Percentiles rank a stretch among this genome's conserved stretches.
Evolutionary conservation across 306 rosid genomes (phyloP).

Genomic region (Hippophae rhamnoides): DNA sequence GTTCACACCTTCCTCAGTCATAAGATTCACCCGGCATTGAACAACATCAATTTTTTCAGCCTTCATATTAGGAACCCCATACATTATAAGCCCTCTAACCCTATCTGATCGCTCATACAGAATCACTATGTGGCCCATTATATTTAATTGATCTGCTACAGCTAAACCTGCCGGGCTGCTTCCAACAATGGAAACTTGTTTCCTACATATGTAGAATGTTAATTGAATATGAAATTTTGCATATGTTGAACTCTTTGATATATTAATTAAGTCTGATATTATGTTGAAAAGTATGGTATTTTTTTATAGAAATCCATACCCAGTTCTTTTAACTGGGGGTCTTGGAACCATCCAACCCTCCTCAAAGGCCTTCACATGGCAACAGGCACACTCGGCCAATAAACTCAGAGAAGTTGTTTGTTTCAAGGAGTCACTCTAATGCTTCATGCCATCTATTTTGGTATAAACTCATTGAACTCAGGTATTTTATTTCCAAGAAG

Average conservation of each 20-base stretch:
- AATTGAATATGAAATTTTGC: background rate
- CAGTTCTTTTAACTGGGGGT: constrained; percentile 71
- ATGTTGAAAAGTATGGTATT: too few species aligned
- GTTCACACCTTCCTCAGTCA: constrained; percentile 74
- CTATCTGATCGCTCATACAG: too few species aligned
- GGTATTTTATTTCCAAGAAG: constrained; percentile 98
- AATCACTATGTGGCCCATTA: too few species aligned
- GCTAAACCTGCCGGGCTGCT: constrained; percentile 32
- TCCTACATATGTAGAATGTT: constrained; percentile 33
- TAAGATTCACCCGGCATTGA: constrained; percentile 44
- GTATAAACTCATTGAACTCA: constrained; percentile 75
- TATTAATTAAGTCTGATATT: background rate
- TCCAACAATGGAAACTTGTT: constrained; percentile 77
- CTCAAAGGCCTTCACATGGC: constrained; percentile 27
- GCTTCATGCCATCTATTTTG: too few species aligned
- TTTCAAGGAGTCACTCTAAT: too few species aligned
- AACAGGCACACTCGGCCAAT: too few species aligned
- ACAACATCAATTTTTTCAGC: too few species aligned
- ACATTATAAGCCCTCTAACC: too few species aligned
- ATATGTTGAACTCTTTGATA: background rate
- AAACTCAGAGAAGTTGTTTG: too few species aligned
- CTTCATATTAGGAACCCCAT: too few species aligned
- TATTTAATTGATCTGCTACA: too few species aligned
- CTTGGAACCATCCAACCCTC: constrained; percentile 99
- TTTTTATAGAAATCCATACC: constrained; percentile 32